Conservation (phyloP, 305 asterid genomes). For the Lippia alba region DNA sequence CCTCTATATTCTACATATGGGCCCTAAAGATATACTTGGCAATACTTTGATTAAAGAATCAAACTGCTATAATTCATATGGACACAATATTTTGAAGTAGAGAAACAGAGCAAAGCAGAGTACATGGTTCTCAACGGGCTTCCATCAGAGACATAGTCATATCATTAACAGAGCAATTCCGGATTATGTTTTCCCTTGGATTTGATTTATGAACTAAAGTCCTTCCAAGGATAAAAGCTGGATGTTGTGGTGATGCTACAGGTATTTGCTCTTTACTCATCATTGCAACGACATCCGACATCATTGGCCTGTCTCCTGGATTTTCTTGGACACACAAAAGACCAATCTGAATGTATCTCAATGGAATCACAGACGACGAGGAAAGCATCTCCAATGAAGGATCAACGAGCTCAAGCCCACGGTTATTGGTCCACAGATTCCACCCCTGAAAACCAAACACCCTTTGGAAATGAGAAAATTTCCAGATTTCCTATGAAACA, state of each 20-base stretch:
- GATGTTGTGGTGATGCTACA: background rate
- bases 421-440: background rate
- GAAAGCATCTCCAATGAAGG: background rate
- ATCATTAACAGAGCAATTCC: background rate
- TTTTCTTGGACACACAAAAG: slow-evolving; percentile 4
- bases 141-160: background rate
- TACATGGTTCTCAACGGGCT: background rate
- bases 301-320: background rate
- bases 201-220: background rate
- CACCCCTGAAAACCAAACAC: background rate
- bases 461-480: background rate
- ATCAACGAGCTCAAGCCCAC: background rate
- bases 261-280: background rate
- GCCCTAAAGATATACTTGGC: too few relatives aligned
- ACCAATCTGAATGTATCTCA: background rate
- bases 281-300: slow-evolving; percentile 8
- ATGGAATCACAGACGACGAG: background rate
- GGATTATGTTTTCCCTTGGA: background rate
- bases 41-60: too few relatives aligned
- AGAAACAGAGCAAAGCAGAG: too few relatives aligned
- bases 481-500: background rate
- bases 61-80: too few relatives aligned
- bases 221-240: background rate
- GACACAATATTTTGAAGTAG: background rate
- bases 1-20: too few relatives aligned